Percentiles rank a stretch among this genome's conserved stretches.
phyloP scores from a whole-genome alignment of 495 filamentous ascomycete genomes.

The Hyaloscypha variabilis region DNA sequence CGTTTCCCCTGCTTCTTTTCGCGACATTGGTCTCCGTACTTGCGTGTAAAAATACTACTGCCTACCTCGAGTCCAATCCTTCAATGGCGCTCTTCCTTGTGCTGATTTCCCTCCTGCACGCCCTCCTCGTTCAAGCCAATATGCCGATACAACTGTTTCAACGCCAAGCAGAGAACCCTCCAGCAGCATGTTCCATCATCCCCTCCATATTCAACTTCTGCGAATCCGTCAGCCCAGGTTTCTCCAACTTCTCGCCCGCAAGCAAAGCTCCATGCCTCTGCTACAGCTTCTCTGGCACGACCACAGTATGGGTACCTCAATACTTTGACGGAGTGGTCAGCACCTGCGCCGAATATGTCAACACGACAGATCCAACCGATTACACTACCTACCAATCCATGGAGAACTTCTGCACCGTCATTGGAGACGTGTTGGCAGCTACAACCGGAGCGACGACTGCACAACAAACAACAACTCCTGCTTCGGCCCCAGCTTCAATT shows the following conservation, averaged over 20 bases:
- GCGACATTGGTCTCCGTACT: not conserved
- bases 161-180: not conserved
- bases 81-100: not conserved
- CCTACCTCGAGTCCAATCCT: not conserved
- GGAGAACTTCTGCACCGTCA: slow-evolving; percentile 13
- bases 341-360: slow-evolving; percentile 16
- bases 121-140: not conserved
- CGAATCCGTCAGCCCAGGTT: slow-evolving; percentile 3
- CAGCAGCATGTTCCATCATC: not conserved
- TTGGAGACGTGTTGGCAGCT: slow-evolving; percentile 17
- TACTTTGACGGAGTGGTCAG: slow-evolving; percentile 13
- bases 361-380: slow-evolving; percentile 17
- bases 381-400: slow-evolving; percentile 5
- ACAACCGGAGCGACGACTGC: too few relatives aligned
- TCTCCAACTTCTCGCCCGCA: not conserved
- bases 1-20: not conserved
- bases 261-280: slow-evolving; percentile 23
- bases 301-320: slow-evolving; percentile 8
- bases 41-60: not conserved
- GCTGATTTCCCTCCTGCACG: not conserved
- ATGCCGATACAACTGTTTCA: not conserved
- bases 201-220: not conserved
- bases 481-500: too few relatives aligned
- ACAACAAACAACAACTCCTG: too few relatives aligned
- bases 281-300: slow-evolving; percentile 6